Conservation (phyloP, 1,284 basidiomycete species). For the Cryptococcus amylolentus region DNA sequence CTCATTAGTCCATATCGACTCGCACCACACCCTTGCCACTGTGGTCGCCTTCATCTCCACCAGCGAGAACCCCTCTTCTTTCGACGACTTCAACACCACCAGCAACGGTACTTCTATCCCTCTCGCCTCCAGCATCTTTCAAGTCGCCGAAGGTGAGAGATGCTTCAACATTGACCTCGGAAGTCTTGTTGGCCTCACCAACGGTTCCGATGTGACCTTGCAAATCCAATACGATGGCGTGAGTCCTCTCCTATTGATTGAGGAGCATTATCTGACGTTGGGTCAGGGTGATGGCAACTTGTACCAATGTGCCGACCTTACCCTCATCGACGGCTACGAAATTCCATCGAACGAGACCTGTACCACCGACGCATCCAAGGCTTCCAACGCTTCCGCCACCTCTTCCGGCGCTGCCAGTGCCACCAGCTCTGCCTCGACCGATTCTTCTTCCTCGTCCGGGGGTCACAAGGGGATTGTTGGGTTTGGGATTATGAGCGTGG, state of each 20-base stretch:
- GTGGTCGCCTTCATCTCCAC: constrained; percentile 59
- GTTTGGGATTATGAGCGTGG: constrained; percentile 2
- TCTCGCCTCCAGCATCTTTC: constrained; percentile 55
- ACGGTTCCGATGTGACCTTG: constrained; percentile 43
- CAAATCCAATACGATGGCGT: constrained; percentile 39
- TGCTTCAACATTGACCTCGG: constrained; percentile 63
- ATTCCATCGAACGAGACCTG: constrained; percentile 54
- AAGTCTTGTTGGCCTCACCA: constrained; percentile 53
- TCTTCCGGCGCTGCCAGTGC: constrained; percentile 1
- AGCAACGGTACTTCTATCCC: constrained; percentile 38
- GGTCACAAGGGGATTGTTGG: constrained; percentile 5
- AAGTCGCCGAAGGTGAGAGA: constrained; percentile 56
- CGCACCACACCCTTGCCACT: constrained; percentile 38
- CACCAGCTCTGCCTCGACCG: constrained; percentile 2
- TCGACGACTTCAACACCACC: constrained; percentile 59
- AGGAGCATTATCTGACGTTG: background rate
- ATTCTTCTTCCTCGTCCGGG: constrained; percentile 4
- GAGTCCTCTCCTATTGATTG: constrained; percentile 28
- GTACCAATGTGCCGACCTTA: constrained; percentile 72
- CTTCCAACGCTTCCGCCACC: constrained; percentile 5
- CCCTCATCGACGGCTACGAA: constrained; percentile 56
- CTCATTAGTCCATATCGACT: constrained; percentile 31
- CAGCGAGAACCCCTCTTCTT: constrained; percentile 56
- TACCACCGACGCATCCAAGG: constrained; percentile 14
- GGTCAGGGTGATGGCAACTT: constrained; percentile 62